Evolutionary conservation across 306 rosid genomes (phyloP), one percentile per base, ranked within the genome.

Genomic region (Cucurbita moschata): DNA sequence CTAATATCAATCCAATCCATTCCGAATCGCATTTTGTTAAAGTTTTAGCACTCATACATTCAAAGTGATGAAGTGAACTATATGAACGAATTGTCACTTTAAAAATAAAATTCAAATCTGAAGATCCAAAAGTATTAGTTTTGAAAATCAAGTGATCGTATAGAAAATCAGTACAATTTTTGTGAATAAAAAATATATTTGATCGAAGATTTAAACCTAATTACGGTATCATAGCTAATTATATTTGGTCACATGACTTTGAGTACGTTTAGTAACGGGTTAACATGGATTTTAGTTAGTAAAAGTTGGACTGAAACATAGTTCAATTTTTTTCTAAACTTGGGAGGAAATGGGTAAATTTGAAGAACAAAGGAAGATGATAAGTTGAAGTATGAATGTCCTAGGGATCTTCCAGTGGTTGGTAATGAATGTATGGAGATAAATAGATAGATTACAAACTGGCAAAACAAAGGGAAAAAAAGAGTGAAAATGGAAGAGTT

Each of bases 391-490:
- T 18, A 47, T 30, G 59, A 69, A 69, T 26, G 46, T 15, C 74
- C 42, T 69, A 15, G 74, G 74, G 74, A 69, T 50, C 58, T 49
- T 14, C 44, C 50, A 69, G 74, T 50, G 58, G 53, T 65, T 65
- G 74, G 74, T 8, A 69, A 23, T 66, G 72, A 66, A 66, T 66
- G 52, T 66, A 44, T 54, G 15, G 72, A 30, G 35, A 30, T 30
- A 30, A 3, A 30, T 30, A 47, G 73, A 68, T 47, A 14, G 73
- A 68, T 49, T 26, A 47, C 58, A 30, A 69, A 44, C 59, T 69
- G 74, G 8, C 58, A 49, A 69, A 49, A 68, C 43, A 67, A 67
- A 67, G 19, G 15, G n/a, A 39, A 15, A 4, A 38, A 35, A 38
- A 26, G 11, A 6, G 39, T 37, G 18, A 49, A 69, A 69, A 62